Percentiles rank a stretch among this genome's conserved stretches.
These are phyloP conservation scores for Cyclospora cayetanensis DNA, from an alignment of 169 alveolate genomes.

Conservation along the genomic window DNA sequence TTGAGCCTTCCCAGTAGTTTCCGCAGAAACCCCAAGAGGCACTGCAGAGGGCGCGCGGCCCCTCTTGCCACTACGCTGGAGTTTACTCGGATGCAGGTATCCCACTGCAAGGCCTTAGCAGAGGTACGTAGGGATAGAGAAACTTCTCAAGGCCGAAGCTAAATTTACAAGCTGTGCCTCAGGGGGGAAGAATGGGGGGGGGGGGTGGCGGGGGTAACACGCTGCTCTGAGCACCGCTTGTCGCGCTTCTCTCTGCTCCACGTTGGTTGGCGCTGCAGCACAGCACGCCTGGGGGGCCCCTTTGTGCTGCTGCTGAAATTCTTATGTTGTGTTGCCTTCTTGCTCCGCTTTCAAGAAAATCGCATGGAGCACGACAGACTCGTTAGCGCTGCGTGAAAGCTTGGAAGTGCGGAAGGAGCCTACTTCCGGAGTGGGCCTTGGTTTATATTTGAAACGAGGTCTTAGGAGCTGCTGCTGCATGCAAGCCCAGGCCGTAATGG, in stretches of 20 bases:
- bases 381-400: neutral
- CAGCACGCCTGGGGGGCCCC: too few species aligned
- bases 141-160: too few species aligned
- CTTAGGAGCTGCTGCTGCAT: constrained; percentile 32
- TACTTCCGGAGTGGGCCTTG: neutral
- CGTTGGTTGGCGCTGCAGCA: too few species aligned
- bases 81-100: neutral
- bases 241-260: too few species aligned
- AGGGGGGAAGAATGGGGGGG: too few species aligned
- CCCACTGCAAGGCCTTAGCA: neutral
- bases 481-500: neutral
- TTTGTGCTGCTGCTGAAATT: too few species aligned
- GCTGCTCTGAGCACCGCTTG: too few species aligned
- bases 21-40: constrained; percentile 17
- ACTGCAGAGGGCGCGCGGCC: neutral
- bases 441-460: neutral
- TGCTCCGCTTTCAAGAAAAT: neutral
- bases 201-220: too few species aligned
- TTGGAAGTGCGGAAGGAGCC: neutral
- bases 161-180: too few species aligned
- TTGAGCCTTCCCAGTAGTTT: too few species aligned
- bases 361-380: neutral
- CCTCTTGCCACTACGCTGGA: neutral
- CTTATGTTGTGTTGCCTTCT: too few species aligned
- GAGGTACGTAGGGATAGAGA: too few species aligned